phyloP scores from a whole-genome alignment of 2,329 filamentous ascomycete genomes.

The Metarhizium anisopliae region DNA sequence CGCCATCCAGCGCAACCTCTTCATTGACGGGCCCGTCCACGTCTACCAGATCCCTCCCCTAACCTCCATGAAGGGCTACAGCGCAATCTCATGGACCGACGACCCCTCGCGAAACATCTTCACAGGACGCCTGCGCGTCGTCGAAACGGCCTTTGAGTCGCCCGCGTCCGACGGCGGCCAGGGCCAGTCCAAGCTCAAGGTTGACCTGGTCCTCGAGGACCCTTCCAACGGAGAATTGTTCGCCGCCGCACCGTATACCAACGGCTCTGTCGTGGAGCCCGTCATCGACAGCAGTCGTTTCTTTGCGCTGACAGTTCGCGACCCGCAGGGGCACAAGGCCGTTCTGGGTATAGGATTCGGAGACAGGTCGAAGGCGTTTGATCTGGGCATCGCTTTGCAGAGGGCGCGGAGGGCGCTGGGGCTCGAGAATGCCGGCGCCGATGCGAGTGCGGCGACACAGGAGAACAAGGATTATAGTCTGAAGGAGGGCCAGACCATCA shows the following conservation, averaged over 20 bases:
- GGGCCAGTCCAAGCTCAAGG: slow-evolving; percentile 45
- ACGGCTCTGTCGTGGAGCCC: slow-evolving; percentile 59
- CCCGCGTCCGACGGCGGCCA: slow-evolving; percentile 6
- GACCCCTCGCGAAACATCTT: slow-evolving; percentile 70
- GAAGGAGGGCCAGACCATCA: slow-evolving; percentile 86
- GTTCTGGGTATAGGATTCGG: slow-evolving; percentile 80
- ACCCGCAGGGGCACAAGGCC: slow-evolving; percentile 66
- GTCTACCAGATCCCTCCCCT: slow-evolving; percentile 83
- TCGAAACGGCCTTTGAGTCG: slow-evolving; percentile 58
- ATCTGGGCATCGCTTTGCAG: slow-evolving; percentile 73
- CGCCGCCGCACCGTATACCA: slow-evolving; percentile 72
- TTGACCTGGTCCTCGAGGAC: slow-evolving; percentile 75
- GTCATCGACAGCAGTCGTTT: slow-evolving; percentile 74
- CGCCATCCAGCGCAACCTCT: slow-evolving; percentile 79
- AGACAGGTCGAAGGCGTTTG: slow-evolving; percentile 76
- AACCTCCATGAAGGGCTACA: slow-evolving; percentile 69
- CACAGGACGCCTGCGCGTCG: slow-evolving; percentile 68
- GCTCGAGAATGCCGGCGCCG: slow-evolving; percentile 34
- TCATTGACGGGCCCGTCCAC: slow-evolving; percentile 65
- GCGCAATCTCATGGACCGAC: slow-evolving; percentile 67
- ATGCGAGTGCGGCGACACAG: slow-evolving; percentile 24
- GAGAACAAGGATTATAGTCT: slow-evolving; percentile 63
- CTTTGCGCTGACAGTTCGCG: slow-evolving; percentile 74
- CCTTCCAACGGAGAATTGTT: slow-evolving; percentile 64
- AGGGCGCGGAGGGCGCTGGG: slow-evolving; percentile 65